Conservation (phyloP, 148 eudicot species). For the Rhododendron ovatum region DNA sequence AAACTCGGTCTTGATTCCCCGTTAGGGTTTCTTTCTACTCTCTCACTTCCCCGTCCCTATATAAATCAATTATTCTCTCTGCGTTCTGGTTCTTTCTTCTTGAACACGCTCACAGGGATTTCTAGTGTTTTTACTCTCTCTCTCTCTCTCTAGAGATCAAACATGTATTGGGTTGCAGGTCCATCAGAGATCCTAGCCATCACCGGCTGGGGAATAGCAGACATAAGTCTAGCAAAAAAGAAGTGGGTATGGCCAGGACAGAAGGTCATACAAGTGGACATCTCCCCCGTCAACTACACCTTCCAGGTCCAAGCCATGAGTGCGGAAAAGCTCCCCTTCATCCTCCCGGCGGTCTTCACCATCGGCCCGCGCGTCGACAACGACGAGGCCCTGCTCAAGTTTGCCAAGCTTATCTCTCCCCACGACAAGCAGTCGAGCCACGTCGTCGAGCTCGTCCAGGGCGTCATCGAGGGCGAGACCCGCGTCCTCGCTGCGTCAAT, state of each 20-base stretch:
- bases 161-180: background rate
- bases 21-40: no score
- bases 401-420: background rate
- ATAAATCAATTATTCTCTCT: no score
- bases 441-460: background rate
- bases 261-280: background rate
- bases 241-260: background rate
- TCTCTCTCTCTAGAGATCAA: no score
- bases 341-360: background rate
- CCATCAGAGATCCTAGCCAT: background rate
- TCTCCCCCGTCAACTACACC: slow-evolving; percentile 3
- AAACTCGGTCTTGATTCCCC: no score
- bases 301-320: slow-evolving; percentile 9
- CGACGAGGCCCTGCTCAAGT: background rate
- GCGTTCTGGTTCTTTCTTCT: no score
- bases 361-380: background rate
- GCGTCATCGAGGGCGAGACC: background rate
- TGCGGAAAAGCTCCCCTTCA: background rate
- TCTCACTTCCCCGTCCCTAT: no score
- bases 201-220: background rate
- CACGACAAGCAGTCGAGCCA: background rate
- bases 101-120: no score
- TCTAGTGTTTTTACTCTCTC: no score
- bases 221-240: background rate
- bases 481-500: background rate